Conservation (phyloP, 257 asterid species). For the Plectranthus barbatus region DNA sequence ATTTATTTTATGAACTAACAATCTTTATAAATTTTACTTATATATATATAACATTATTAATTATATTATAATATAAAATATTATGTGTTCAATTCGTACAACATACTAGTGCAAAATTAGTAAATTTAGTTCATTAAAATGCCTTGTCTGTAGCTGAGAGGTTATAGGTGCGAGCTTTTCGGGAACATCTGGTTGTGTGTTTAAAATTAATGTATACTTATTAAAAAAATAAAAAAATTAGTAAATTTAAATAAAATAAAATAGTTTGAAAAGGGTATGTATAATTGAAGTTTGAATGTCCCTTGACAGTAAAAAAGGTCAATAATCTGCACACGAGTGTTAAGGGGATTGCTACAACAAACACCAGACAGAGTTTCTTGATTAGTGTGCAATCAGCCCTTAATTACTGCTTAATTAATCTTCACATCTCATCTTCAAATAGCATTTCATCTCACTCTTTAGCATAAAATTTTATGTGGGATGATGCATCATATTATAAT, state of each 20-base stretch:
- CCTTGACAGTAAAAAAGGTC: neutral
- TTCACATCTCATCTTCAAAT: no score
- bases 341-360: slow-evolving; percentile 4
- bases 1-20: no score
- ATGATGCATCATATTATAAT: neutral
- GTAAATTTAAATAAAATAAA: neutral
- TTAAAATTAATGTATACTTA: neutral
- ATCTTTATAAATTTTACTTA: no score
- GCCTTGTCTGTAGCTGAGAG: no score
- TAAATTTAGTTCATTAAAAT: no score
- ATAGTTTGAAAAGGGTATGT: neutral
- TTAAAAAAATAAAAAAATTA: neutral
- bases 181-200: no score
- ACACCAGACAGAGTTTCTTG: slow-evolving; percentile 7
- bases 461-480: neutral
- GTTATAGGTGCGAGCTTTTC: no score
- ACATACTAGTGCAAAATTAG: no score
- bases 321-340: slow-evolving; percentile 17
- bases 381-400: neutral
- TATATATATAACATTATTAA: no score
- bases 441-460: no score
- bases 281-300: neutral
- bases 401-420: neutral
- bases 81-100: no score
- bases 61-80: no score